Evolutionary conservation across 176 grass and related monocot genomes (phyloP), one percentile per base, ranked within the genome.

Genomic region (Alopecurus myosuroides): DNA sequence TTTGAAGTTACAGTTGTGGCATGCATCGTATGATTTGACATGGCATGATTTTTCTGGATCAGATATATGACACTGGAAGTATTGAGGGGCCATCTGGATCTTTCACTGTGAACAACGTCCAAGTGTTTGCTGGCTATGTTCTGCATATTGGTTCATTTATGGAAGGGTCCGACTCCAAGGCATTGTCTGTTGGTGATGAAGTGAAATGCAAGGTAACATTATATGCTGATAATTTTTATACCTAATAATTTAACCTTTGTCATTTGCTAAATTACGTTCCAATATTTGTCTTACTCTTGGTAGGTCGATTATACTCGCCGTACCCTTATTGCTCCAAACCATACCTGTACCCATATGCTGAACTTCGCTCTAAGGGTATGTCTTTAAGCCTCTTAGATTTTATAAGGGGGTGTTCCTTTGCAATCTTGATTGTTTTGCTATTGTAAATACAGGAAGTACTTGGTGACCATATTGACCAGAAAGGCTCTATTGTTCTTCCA

Each of bases 281-380:
- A 33, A 87, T 60, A 79, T 77, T 90, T 45, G 20, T 82, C 30
- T 23, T 82, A 19, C 60, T 58, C 40, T 80, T 92, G 75, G 26
- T 88, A 99, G 97, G 97, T 99, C 84, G 97, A 99, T 86, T 96
- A 91, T 26, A 46, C 52, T 25, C 88, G 97, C 33, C 97, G 97
- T 22, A 78, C 86, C 74, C 56, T 87, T 39, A 96, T 99, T 89
- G 91, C 93, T 87, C 97, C 97, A 49, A 99, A 99, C 82, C 97
- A 99, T 83, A 99, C 93, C 3, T 99, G 97, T 84, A 99, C 97
- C 25, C 97, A 99, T 79, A 99, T 99, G 93, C 84, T 99, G 84
- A 94, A 99, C 88, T 99, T 99, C 79, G 97, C 97, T 40, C 79
- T 99, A 58, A 90, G 81, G 89, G 97, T 99, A 91, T 82, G 74